Conservation (phyloP, 2,329 filamentous ascomycete species). For the Bertia moriformis region DNA sequence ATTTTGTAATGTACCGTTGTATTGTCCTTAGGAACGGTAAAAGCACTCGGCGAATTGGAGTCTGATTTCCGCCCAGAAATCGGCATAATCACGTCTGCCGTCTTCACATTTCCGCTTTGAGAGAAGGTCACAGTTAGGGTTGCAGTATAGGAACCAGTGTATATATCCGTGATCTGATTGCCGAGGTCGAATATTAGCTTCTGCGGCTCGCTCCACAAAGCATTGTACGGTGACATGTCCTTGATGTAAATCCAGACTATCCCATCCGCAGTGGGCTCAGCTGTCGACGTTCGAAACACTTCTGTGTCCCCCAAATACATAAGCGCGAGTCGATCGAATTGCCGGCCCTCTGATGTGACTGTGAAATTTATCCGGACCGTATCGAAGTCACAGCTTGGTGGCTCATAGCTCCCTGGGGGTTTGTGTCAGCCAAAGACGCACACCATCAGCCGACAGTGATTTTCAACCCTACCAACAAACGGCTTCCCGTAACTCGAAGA, state of each 20-base stretch:
- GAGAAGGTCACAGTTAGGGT: conserved; percentile 40
- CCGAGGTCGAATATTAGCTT: conserved; percentile 49
- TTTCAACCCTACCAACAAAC: conserved; percentile 11
- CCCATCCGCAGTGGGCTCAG: conserved; percentile 41
- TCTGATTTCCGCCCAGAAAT: conserved; percentile 27
- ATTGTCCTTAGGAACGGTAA: conserved; percentile 35
- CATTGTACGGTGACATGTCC: conserved; percentile 42
- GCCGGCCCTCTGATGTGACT: conserved; percentile 39
- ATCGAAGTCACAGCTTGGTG: conserved; percentile 11
- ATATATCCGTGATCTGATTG: conserved; percentile 39
- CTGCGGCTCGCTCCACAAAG: conserved; percentile 33
- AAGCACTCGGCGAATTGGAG: conserved; percentile 34
- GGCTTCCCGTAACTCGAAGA: conserved; percentile 12
- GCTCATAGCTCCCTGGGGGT: conserved; percentile 5
- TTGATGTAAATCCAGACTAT: conserved; percentile 41
- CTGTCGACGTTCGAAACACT: conserved; percentile 49
- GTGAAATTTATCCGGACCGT: conserved; percentile 38
- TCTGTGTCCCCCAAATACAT: conserved; percentile 50
- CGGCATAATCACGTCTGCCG: conserved; percentile 14
- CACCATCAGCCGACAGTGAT: conserved; percentile 1
- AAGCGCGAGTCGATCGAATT: conserved; percentile 45
- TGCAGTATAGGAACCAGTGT: conserved; percentile 42
- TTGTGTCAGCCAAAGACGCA: not conserved
- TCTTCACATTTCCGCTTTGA: conserved; percentile 10
- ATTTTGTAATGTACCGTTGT: conserved; percentile 31